phyloP scores from a whole-genome alignment of 768 basidiomycete species.

The Serendipita sp. region DNA sequence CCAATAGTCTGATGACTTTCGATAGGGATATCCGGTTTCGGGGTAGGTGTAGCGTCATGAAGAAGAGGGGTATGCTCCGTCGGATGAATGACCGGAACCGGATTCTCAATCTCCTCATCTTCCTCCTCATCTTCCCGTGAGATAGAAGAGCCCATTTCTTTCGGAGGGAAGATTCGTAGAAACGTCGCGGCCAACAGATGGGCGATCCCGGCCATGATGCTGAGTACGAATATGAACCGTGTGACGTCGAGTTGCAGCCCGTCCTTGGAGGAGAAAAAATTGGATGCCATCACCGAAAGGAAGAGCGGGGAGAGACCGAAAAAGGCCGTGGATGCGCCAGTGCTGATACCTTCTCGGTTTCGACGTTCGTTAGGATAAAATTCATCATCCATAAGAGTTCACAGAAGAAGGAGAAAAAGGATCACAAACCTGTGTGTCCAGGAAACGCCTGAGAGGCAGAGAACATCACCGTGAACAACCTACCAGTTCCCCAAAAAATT shows the following conservation, averaged over 20 bases:
- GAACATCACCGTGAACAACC: constrained; percentile 61
- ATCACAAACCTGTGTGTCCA: constrained; percentile 43
- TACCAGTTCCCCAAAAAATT: constrained; percentile 21
- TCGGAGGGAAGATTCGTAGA: constrained; percentile 25
- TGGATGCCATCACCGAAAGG: constrained; percentile 48
- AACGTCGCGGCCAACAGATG: constrained; percentile 36
- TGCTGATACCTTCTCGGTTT: constrained; percentile 12
- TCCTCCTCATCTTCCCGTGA: not conserved
- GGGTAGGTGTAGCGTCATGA: constrained; percentile 5
- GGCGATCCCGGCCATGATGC: constrained; percentile 34
- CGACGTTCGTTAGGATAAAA: not conserved
- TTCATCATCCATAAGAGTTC: too few species aligned
- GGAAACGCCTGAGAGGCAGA: constrained; percentile 60
- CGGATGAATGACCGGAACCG: constrained; percentile 15
- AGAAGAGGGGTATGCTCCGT: constrained; percentile 19
- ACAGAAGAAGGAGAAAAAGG: too few species aligned
- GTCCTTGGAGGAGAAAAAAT: constrained; percentile 36
- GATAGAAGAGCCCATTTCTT: constrained; percentile 5
- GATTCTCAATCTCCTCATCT: constrained; percentile 12
- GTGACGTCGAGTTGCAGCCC: constrained; percentile 26
- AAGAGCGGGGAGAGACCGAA: constrained; percentile 74
- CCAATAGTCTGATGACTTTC: constrained; percentile 18
- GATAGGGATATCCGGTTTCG: constrained; percentile 12
- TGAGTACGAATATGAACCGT: constrained; percentile 41
- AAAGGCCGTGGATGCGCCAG: constrained; percentile 38